A percentile compares a stretch with the other conserved stretches of the same genome.
phyloP scores from a whole-genome alignment of 306 rosid species.

The Cyclanthera cordifolia region DNA sequence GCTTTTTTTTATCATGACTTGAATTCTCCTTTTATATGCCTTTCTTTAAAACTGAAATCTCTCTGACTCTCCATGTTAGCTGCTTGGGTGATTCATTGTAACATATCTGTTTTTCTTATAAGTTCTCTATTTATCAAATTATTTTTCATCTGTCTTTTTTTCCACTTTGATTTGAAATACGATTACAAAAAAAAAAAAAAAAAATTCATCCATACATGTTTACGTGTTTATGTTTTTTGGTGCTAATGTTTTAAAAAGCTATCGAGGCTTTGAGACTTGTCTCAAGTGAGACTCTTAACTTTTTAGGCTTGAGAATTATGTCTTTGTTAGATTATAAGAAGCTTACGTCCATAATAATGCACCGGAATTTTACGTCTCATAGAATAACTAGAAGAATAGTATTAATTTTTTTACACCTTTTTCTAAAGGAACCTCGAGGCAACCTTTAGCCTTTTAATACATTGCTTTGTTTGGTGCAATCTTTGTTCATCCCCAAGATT shows the following conservation, averaged over 20 bases:
- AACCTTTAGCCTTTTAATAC: too few species aligned
- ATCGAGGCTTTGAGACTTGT: too few species aligned
- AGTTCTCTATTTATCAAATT: neutral
- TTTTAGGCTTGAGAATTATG: too few species aligned
- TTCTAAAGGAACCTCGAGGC: too few species aligned
- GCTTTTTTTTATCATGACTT: conserved; percentile 1
- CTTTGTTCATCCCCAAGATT: neutral
- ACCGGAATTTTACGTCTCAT: too few species aligned
- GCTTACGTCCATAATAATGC: too few species aligned
- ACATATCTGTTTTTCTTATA: neutral
- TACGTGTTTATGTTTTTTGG: neutral
- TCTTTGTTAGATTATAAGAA: too few species aligned
- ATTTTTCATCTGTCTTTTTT: neutral
- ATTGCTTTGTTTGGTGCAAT: neutral
- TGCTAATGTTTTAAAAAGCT: neutral
- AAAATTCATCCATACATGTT: neutral
- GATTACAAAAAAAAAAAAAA: neutral
- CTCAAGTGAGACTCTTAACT: too few species aligned
- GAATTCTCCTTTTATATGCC: conserved; percentile 18
- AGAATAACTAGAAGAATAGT: too few species aligned
- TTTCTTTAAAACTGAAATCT: neutral
- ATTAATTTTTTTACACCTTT: too few species aligned
- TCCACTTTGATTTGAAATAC: neutral
- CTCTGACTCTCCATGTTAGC: neutral
- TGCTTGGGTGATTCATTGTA: neutral